These are phyloP conservation scores for Clonostachys rhizophaga DNA, from an alignment of 2,329 filamentous ascomycete genomes.

Conservation along the genomic window DNA sequence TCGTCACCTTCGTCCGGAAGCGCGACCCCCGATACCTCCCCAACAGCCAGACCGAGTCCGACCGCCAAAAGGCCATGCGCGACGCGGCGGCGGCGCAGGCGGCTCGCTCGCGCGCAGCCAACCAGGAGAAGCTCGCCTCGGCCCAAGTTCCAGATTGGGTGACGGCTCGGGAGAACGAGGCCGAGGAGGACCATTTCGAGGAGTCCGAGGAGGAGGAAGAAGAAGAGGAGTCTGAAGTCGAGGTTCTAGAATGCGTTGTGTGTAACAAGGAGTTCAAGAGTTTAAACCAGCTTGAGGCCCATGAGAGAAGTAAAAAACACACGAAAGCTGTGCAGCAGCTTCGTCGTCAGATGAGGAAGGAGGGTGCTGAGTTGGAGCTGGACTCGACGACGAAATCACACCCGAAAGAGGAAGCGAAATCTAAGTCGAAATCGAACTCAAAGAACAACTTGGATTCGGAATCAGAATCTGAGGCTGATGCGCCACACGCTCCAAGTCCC, in stretches of 20 bases:
- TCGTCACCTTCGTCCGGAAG: conserved; percentile 86
- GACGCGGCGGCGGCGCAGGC: conserved; percentile 81
- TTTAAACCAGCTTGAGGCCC: conserved; percentile 83
- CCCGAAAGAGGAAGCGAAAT: background rate
- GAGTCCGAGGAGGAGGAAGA: conserved; percentile 55
- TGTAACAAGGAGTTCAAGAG: conserved; percentile 85
- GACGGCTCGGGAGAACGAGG: conserved; percentile 48
- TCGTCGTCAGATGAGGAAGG: conserved; percentile 75
- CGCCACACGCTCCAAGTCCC: too few species aligned
- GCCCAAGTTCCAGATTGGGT: conserved; percentile 73
- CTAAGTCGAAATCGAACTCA: background rate
- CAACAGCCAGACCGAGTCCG: conserved; percentile 72
- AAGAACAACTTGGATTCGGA: background rate
- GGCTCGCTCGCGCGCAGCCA: conserved; percentile 73
- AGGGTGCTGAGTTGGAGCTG: conserved; percentile 61
- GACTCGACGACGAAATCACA: conserved; percentile 6
- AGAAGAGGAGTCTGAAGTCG: conserved; percentile 47
- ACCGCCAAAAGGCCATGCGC: conserved; percentile 73
- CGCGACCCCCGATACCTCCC: conserved; percentile 81
- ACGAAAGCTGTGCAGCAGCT: conserved; percentile 79
- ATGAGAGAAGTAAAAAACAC: conserved; percentile 97
- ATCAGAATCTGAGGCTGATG: background rate
- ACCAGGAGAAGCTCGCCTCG: conserved; percentile 67
- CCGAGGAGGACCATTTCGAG: conserved; percentile 29
- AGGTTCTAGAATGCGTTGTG: conserved; percentile 68